Percentiles rank a stretch among this genome's conserved stretches.
Conservation (phyloP, 257 asterid species). For the Osmanthus fragrans region DNA sequence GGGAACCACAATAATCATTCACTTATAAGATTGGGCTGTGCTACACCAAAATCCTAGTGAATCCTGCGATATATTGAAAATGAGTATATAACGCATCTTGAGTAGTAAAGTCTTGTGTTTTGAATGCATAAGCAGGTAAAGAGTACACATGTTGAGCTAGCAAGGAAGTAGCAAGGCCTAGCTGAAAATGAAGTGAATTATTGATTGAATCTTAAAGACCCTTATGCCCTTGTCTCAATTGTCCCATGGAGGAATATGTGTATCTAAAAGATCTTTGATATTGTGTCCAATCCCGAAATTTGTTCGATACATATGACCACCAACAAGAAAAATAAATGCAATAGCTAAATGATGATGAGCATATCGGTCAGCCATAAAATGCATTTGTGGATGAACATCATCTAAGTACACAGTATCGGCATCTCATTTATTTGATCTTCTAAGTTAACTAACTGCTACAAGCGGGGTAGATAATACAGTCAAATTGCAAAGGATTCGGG, state of each 20-base stretch:
- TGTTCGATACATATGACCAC: not conserved
- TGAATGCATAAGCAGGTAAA: conserved; percentile 12
- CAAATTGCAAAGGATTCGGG: too few relatives aligned
- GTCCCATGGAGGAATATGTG: not conserved
- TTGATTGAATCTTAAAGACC: conserved; percentile 2
- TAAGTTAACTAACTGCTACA: not conserved
- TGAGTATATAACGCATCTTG: conserved; percentile 12
- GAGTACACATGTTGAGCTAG: conserved; percentile 16
- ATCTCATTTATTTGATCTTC: too few relatives aligned
- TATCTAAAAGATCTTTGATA: not conserved
- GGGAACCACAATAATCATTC: conserved; percentile 17
- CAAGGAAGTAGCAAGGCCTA: conserved; percentile 15
- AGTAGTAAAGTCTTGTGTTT: conserved; percentile 9
- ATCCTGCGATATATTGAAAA: not conserved
- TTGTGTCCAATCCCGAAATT: not conserved
- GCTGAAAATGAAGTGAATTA: conserved; percentile 16
- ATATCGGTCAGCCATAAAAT: too few relatives aligned
- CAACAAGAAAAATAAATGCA: not conserved
- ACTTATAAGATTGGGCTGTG: too few relatives aligned
- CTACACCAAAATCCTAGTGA: too few relatives aligned
- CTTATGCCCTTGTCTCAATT: not conserved
- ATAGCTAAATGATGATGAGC: too few relatives aligned
- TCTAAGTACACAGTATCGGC: too few relatives aligned
- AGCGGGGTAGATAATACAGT: not conserved
- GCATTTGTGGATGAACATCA: too few relatives aligned